Evolutionary conservation across 495 filamentous ascomycete genomes (phyloP), one percentile per base, ranked within the genome.

Genomic region (Penicillium robsamsonii): DNA sequence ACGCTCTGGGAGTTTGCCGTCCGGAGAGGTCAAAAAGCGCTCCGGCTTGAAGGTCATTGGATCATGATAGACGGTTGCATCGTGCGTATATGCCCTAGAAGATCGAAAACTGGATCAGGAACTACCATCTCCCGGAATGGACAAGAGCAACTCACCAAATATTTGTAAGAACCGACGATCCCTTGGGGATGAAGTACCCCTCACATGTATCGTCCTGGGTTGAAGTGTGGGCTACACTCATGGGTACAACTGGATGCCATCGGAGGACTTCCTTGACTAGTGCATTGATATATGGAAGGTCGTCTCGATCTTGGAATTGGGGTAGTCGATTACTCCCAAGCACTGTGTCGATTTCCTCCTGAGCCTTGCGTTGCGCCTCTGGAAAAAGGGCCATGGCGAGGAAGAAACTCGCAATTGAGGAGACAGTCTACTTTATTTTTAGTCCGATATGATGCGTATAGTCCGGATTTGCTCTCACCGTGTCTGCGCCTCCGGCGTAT

Each of bases 401-500:
- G 59, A 77, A 70, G 58, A 81, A 80, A 27, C 63, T 58, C n/a
- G 50, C 24, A 29, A 79, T 60, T 0, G 68, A 57, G 5, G 60
- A 69, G 9, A 68, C 67, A 4, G 67, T 71, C 67, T 66, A 24
- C 18, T 42, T 12, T 18, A n/a, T 31, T 25, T 12, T 55, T 2
- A 61, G 52, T 35, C 37, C 30, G 15, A 25, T 24, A 37, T 15
- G n/a, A 37, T n/a, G 33, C 11, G 7, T 3, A 53, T 15, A 12
- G 9, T 11, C 0, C 11, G 20, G 18, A 22, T 41, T 33, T 48
- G 20, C 24, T 27, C 57, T 46, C 45, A 70, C 67, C 2, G 75
- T 86, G 59, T 87, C 85, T 20, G 81, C 79, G 5, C 84, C 85
- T 10, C 79, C 84, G 24, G 79, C 73, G 33, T 84, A 79, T 0